Conservation (phyloP, 2,329 filamentous ascomycete genomes). For the Beauveria varroae region DNA sequence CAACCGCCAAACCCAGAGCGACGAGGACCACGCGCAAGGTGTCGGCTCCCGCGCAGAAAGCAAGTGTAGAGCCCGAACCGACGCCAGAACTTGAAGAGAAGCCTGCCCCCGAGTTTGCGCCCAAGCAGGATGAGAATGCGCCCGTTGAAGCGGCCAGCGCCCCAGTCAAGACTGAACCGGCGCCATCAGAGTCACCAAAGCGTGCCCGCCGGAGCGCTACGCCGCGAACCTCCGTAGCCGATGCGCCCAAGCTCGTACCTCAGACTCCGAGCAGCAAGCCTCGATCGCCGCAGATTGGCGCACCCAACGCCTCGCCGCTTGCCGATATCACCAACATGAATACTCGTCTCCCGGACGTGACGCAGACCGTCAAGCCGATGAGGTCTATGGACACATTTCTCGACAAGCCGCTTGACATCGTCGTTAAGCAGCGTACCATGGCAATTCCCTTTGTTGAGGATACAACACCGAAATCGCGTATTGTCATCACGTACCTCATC, state of each 20-base stretch:
- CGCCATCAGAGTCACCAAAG: slow-evolving; percentile 20
- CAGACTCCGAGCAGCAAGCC: slow-evolving; percentile 47
- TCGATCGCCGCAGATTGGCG: slow-evolving; percentile 47
- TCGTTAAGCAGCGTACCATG: slow-evolving; percentile 74
- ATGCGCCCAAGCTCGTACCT: slow-evolving; percentile 31
- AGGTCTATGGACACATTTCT: slow-evolving; percentile 70
- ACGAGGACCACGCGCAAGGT: slow-evolving; percentile 35
- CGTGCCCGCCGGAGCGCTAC: slow-evolving; percentile 20
- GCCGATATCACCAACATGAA: slow-evolving; percentile 70
- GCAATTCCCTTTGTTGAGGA: slow-evolving; percentile 64
- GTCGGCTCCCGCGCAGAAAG: slow-evolving; percentile 21
- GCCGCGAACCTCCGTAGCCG: slow-evolving; percentile 32
- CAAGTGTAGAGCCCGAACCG: slow-evolving; percentile 11
- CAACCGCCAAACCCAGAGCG: slow-evolving; percentile 22
- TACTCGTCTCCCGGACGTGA: slow-evolving; percentile 21
- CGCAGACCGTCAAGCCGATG: slow-evolving; percentile 56
- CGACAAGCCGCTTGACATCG: slow-evolving; percentile 89
- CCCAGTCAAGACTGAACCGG: slow-evolving; percentile 9
- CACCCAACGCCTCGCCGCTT: slow-evolving; percentile 50
- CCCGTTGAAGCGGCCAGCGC: slow-evolving; percentile 51
- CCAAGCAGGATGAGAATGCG: neutral
- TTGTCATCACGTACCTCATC: slow-evolving; percentile 87
- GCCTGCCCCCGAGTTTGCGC: neutral
- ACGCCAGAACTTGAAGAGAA: slow-evolving; percentile 5
- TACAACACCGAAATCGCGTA: slow-evolving; percentile 70